Evolutionary conservation across 768 basidiomycete species (phyloP), one percentile per base, ranked within the genome.

Genomic region (Naematelia encephala): DNA sequence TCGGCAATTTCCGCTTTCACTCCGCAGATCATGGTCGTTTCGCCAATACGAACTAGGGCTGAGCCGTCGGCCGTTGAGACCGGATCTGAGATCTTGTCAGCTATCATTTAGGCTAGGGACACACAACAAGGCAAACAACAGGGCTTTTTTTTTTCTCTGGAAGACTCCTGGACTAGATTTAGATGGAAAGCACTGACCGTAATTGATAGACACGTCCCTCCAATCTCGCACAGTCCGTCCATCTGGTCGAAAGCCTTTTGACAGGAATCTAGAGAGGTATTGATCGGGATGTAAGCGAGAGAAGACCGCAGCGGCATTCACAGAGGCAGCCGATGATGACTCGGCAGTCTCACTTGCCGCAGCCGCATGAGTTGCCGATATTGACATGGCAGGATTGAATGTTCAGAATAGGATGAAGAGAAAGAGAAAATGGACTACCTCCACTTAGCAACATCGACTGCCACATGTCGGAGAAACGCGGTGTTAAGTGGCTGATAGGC

Each of bases 21-120:
- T 0, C 96, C 96, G 69, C 93, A 97, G 0, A 97, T 89, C 34
- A 98, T 81, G 0, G 91, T 97, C n/a, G 94, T 96, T 48, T 89
- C 83, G 19, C 96, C 96, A 59, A 97, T 74, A 25, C 91, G 81
- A 3, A 97, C 90, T 42, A 99, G 86, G 0, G 93, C 86, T 3
- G 92, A 96, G 0, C 93, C 92, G 62, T 92, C 84, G 0, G 96
- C 92, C 0, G 96, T 97, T 0, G 89, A 87, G 79, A 99, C 88
- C 1, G 93, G 94, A 52, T 91, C 92, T 93, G 54, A 14, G 23
- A 22, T 27, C 51, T 54, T 34, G 62, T 30, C 23, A 26, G 5
- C 21, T 23, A 47, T 55, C 44, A 25, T 39, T 30, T 23, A 16
- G 25, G 49, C 8, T 23, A 43, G 27, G 53, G 14, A 23, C 28